These are phyloP conservation scores for Adansonia digitata DNA, from an alignment of 345 rosid species.

Conservation along the genomic window DNA sequence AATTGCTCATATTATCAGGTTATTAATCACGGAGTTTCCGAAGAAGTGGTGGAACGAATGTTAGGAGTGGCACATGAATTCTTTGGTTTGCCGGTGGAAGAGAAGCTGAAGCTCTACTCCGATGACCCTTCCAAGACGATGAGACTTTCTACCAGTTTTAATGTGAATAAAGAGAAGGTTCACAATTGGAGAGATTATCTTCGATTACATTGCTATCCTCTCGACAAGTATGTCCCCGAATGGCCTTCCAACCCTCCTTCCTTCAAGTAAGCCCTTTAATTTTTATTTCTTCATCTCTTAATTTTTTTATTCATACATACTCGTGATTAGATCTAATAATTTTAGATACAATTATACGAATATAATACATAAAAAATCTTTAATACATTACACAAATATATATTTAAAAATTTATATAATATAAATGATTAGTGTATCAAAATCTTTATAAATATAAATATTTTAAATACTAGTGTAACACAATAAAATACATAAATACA, in stretches of 20 bases:
- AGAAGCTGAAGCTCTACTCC: conserved; percentile 77
- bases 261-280: conserved; percentile 48
- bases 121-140: conserved; percentile 75
- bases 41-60: conserved; percentile 37
- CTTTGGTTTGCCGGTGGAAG: conserved; percentile 64
- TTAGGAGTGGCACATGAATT: conserved; percentile 46
- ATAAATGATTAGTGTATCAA: too few relatives aligned
- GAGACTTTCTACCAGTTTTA: conserved; percentile 79
- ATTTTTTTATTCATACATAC: too few relatives aligned
- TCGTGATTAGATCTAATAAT: too few relatives aligned
- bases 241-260: conserved; percentile 78
- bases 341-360: too few relatives aligned
- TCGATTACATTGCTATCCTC: conserved; percentile 74
- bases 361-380: too few relatives aligned
- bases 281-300: not conserved
- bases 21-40: conserved; percentile 55
- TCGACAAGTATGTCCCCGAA: conserved; percentile 52
- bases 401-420: too few relatives aligned
- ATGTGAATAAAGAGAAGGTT: conserved; percentile 70
- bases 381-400: too few relatives aligned
- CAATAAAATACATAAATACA: too few relatives aligned
- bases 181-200: conserved; percentile 89
- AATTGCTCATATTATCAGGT: conserved; percentile 27
- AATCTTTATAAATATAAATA: too few relatives aligned
- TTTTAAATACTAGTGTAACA: too few relatives aligned